Evolutionary conservation across 306 rosid species (phyloP), one percentile per base, ranked within the genome.

Genomic region (Castanea sativa): DNA sequence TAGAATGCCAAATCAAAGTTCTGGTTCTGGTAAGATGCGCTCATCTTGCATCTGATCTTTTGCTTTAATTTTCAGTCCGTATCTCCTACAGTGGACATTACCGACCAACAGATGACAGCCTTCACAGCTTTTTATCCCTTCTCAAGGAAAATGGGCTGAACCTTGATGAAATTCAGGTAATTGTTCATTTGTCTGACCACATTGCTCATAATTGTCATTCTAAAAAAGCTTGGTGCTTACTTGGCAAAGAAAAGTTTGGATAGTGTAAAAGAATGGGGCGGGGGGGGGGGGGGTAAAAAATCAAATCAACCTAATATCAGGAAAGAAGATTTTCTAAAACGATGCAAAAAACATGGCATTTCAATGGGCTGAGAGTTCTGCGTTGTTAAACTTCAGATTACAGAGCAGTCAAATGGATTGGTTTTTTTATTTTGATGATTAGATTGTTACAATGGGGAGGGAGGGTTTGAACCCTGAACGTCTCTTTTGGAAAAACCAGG

Each of bases 71-170:
- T 81, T 56, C 91, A 95, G 99, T 87, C 96, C 58, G 87, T 95
- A 79, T 95, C 98, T 75, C 88, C 98, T 95, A 93, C 82, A 95
- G 99, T 64, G 99, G 99, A 69, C 99, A 95, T 79, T 95, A 95
- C 81, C 90, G 96, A n/a, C 99, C 99, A 63, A 86, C 95, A 5
- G 92, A 91, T 41, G 98, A 90, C 9, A 77, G 90, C 13, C 90
- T 95, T 21, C 83, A 87, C 65, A 56, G 88, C 73, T 88, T 93
- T 82, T 68, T 89, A 79, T 85, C 94, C 52, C 79, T 87, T 86
- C 96, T 95, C 72, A 75, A 82, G 76, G 89, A 89, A 82, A 89
- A 88, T n/a, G 96, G 96, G 56, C 97, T 95, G 84, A 82, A 85
- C 4, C 92, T 90, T 77, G 79, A 86, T 64, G 87, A 89, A 84